Base-by-base conservation (phyloP, 495 filamentous ascomycete species). In the Podospora didyma region DNA sequence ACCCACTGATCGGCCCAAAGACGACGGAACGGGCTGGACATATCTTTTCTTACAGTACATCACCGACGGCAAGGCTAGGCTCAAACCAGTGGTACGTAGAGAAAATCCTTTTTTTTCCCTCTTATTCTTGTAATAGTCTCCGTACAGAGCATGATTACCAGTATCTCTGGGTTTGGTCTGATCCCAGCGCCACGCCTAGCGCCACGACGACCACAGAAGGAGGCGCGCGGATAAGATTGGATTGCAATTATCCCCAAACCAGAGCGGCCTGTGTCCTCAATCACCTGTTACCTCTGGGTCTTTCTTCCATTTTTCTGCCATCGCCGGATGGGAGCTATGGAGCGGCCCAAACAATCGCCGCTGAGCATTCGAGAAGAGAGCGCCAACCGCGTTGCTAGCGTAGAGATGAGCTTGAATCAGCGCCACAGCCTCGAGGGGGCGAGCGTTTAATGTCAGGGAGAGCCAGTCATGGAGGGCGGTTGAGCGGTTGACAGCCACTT, bases 201-300 rank as follows among this genome's bases (percentile, higher is more conserved):
- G n/a, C n/a, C n/a, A n/a, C 37, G 11, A 53, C 37, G 10, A 41
- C 28, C 23, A 23, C 51, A 53, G 9, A 23, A 26, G 51, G 37
- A 52, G 35, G 56, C 56, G 56, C 56, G 56, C 57, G 51, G 57
- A 59, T 59, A 54, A 39, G 20, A 24, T 23, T 42, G 39, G 39
- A 14, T 16, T 42, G 39, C 39, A 42, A 42, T 42, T 42, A 42
- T 42, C 39, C 39, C 39, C 39, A 42, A 42, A 42, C n/a, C 9
- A 14, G 39, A 42, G 35, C 51, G 16, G 22, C 39, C 39, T 42
- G 39, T 12, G 21, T 31, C 17, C 17, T 46, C 44, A 47, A 47
- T 7, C 12, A 11, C 19, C 45, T 19, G 17, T n/a, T 47, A 14
- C 12, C 45, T 26, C 10, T 21, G 12, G 42, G 42, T 46, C 42